Evolutionary conservation across 1,284 basidiomycete species (phyloP).

Genomic region (Melampsora larici-populina): DNA sequence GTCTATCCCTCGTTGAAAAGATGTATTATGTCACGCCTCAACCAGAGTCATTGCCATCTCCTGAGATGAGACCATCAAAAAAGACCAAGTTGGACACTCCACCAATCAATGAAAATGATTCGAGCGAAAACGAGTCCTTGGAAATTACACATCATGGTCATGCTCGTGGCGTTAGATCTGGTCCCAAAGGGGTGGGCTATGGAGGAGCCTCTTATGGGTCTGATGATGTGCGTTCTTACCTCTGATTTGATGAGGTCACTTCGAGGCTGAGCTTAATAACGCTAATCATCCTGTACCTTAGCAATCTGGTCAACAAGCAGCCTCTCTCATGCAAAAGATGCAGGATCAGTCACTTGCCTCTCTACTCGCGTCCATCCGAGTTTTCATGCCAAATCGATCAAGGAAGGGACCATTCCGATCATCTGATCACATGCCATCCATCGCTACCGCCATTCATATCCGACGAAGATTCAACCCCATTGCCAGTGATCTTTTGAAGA

Average conservation of each 20-base stretch:
- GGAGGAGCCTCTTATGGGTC: neutral
- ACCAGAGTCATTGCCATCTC: neutral
- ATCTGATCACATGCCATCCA: neutral
- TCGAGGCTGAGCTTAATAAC: slow-evolving; percentile 2
- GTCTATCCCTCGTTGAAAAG: slow-evolving; percentile 43
- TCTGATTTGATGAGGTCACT: neutral
- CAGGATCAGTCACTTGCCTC: slow-evolving; percentile 2
- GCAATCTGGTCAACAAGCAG: slow-evolving; percentile 14
- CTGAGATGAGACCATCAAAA: neutral
- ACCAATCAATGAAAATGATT: neutral
- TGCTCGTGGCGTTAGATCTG: neutral
- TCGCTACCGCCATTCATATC: slow-evolving; percentile 69
- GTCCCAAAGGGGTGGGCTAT: neutral
- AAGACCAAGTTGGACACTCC: neutral
- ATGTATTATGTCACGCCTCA: slow-evolving; percentile 1
- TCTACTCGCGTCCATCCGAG: neutral
- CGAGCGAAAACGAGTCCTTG: neutral
- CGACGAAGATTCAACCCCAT: slow-evolving; percentile 81
- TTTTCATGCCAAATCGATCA: neutral
- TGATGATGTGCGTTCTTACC: neutral
- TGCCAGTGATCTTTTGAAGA: slow-evolving; percentile 74
- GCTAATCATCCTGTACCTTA: neutral
- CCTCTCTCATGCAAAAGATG: slow-evolving; percentile 10
- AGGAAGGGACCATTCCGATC: neutral
- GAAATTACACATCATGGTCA: neutral